Conservation (phyloP, 202 grass and related monocot species). For the Panicum hallii region DNA sequence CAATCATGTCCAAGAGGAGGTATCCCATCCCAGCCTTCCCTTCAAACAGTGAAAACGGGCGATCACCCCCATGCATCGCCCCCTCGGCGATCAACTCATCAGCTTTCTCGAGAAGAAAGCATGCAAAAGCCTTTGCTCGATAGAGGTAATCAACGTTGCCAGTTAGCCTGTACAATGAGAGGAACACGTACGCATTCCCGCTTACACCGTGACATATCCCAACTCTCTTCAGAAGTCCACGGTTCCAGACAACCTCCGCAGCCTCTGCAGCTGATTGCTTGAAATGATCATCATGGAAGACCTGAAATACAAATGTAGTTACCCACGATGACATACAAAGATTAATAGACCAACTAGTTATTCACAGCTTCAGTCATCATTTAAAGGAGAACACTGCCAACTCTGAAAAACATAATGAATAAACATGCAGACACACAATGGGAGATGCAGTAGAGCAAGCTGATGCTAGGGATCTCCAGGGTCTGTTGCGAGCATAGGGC, state of each 20-base stretch:
- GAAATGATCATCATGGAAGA: conserved; percentile 84
- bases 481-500: background rate
- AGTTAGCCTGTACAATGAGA: conserved; percentile 73
- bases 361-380: background rate
- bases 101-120: conserved; percentile 75
- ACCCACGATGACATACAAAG: background rate
- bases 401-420: background rate
- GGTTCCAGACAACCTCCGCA: conserved; percentile 82
- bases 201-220: conserved; percentile 92
- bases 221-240: conserved; percentile 85
- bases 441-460: background rate
- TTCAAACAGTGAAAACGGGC: conserved; percentile 89
- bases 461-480: background rate
- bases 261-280: conserved; percentile 69
- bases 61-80: conserved; percentile 77
- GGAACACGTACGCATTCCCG: conserved; percentile 78
- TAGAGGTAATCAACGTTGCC: conserved; percentile 76
- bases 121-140: conserved; percentile 85
- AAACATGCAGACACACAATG: background rate
- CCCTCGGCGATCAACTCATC: conserved; percentile 67
- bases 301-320: conserved; percentile 53
- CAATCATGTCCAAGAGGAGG: conserved; percentile 82
- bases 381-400: background rate
- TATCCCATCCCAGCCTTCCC: conserved; percentile 88
- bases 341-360: background rate